Evolutionary conservation across 257 asterid genomes (phyloP).

Genomic region (Prunella vulgaris): DNA sequence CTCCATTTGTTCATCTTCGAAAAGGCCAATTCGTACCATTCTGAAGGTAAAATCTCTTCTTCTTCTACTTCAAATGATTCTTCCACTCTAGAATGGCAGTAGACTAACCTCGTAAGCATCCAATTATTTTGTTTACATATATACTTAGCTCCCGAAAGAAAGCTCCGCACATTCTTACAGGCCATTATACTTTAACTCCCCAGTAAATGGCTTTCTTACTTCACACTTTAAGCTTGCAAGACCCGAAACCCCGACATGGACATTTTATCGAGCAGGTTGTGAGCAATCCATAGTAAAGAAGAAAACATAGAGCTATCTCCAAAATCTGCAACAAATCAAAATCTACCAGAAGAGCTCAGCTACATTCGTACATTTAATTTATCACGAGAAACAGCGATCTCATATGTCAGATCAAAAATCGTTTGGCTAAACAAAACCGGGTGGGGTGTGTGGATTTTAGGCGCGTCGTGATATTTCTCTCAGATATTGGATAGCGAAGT

Average conservation of each 20-base stretch:
- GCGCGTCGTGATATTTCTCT: neutral
- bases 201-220: neutral
- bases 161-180: slow-evolving; percentile 13
- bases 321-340: neutral
- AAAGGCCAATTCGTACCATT: slow-evolving; percentile 63
- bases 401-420: neutral
- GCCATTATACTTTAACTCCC: slow-evolving; percentile 33
- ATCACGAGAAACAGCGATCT: neutral
- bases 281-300: neutral
- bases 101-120: slow-evolving; percentile 22
- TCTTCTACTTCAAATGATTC: slow-evolving; percentile 28
- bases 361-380: neutral
- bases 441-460: neutral
- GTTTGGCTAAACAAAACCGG: neutral
- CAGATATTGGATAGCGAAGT: too few species aligned
- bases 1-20: slow-evolving; percentile 53
- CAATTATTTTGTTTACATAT: slow-evolving; percentile 9
- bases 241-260: neutral
- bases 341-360: neutral
- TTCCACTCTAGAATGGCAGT: slow-evolving; percentile 30
- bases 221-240: neutral
- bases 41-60: slow-evolving; percentile 33
- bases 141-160: slow-evolving; percentile 24
- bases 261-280: slow-evolving; percentile 48
- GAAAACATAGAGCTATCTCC: neutral